A percentile compares a stretch with the other conserved stretches of the same genome.
Conservation (phyloP, 768 basidiomycete species). For the Trametes villosa region DNA sequence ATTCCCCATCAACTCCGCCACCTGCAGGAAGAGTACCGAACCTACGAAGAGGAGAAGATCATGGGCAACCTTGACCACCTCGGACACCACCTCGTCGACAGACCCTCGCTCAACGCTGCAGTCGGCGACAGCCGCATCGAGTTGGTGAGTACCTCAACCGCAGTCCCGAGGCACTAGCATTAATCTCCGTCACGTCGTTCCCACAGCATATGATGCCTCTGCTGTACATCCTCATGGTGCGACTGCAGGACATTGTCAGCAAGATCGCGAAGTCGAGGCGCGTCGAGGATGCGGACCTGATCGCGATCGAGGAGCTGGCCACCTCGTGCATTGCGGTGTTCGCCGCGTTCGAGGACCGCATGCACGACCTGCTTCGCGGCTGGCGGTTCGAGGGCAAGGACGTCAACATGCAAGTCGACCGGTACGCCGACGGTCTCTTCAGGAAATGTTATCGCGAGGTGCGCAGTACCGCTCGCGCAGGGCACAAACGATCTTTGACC, state of each 20-base stretch:
- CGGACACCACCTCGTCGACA: slow-evolving; percentile 6
- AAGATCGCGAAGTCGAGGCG: neutral
- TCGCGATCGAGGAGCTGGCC: slow-evolving; percentile 4
- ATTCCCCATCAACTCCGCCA: slow-evolving; percentile 9
- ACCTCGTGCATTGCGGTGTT: slow-evolving; percentile 17
- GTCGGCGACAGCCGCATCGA: slow-evolving; percentile 8
- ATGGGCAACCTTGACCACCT: neutral
- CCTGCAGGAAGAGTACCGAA: slow-evolving; percentile 14
- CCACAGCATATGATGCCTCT: slow-evolving; percentile 16
- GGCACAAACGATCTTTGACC: neutral
- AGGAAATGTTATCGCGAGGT: slow-evolving; percentile 10
- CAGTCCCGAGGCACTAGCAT: neutral
- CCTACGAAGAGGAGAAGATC: neutral
- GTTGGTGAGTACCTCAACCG: neutral
- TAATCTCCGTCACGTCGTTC: neutral
- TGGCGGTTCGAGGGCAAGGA: slow-evolving; percentile 19
- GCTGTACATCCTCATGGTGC: slow-evolving; percentile 4
- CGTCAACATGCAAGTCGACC: slow-evolving; percentile 14
- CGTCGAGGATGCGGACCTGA: neutral
- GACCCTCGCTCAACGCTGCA: neutral
- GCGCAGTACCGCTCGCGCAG: neutral
- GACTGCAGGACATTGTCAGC: neutral
- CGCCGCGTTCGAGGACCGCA: slow-evolving; percentile 17
- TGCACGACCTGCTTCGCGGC: slow-evolving; percentile 9
- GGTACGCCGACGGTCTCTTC: slow-evolving; percentile 17